phyloP scores from a whole-genome alignment of 805 yeast species.

The Barnettozyma pratensis region DNA sequence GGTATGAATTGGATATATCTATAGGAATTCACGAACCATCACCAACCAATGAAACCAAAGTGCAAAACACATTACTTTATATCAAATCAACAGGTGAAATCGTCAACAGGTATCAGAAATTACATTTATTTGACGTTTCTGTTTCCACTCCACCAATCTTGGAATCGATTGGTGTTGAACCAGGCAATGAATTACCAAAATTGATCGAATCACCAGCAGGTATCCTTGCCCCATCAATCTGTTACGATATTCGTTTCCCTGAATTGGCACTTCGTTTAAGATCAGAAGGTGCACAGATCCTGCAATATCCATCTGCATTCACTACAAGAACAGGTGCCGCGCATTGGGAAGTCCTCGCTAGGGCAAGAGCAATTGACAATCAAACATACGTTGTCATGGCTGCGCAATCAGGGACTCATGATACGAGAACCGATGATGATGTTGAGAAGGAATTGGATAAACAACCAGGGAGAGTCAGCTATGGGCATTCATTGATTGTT shows the following conservation, averaged over 20 bases:
- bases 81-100: constrained; percentile 61
- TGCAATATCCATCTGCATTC: constrained; percentile 89
- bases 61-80: constrained; percentile 71
- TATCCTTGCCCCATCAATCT: constrained; percentile 65
- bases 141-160: constrained; percentile 72
- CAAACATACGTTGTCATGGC: constrained; percentile 87
- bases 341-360: constrained; percentile 80
- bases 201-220: constrained; percentile 62
- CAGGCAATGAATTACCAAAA: constrained; percentile 51
- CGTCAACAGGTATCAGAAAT: constrained; percentile 67
- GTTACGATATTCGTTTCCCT: constrained; percentile 87
- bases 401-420: constrained; percentile 68
- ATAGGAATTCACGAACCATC: constrained; percentile 90
- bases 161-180: constrained; percentile 71
- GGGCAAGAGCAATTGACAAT: constrained; percentile 82
- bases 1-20: constrained; percentile 51
- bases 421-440: constrained; percentile 38
- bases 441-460: constrained; percentile 20
- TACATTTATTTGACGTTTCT: constrained; percentile 87
- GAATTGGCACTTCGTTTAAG: constrained; percentile 67
- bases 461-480: constrained; percentile 51
- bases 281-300: constrained; percentile 63
- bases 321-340: constrained; percentile 87
- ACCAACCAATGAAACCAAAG: constrained; percentile 34
- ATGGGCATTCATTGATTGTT: constrained; percentile 82